These are phyloP conservation scores for Hysterangium stoloniferum DNA, from an alignment of 768 basidiomycete genomes.

Conservation along the genomic window DNA sequence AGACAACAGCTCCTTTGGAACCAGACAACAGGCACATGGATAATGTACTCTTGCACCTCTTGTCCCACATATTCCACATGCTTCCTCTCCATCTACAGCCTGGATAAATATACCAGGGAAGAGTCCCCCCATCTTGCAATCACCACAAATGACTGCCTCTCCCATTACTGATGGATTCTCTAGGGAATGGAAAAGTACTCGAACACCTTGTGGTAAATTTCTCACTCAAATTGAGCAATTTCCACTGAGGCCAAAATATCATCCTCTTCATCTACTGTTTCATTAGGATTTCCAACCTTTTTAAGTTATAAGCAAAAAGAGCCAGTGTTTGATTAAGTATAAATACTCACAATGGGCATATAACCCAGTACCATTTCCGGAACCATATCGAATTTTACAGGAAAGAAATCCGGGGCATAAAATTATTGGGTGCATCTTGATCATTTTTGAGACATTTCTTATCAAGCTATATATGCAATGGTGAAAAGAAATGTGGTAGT, in stretches of 20 bases:
- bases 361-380: slow-evolving; percentile 28
- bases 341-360: slow-evolving; percentile 21
- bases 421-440: slow-evolving; percentile 25
- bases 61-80: slow-evolving; percentile 20
- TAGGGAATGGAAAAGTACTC: slow-evolving; percentile 17
- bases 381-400: slow-evolving; percentile 22
- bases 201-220: slow-evolving; percentile 23
- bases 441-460: slow-evolving; percentile 22
- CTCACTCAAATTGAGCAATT: slow-evolving; percentile 22
- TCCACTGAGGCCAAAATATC: slow-evolving; percentile 17
- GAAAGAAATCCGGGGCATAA: slow-evolving; percentile 23
- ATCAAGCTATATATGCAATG: slow-evolving; percentile 26
- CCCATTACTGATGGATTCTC: slow-evolving; percentile 18
- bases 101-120: slow-evolving; percentile 23
- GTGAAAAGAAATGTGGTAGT: slow-evolving; percentile 21
- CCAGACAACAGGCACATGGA: slow-evolving; percentile 27
- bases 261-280: slow-evolving; percentile 17
- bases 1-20: no score
- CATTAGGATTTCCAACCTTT: slow-evolving; percentile 18
- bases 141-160: slow-evolving; percentile 21
- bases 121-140: slow-evolving; percentile 17
- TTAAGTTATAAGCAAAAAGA: slow-evolving; percentile 10
- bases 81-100: slow-evolving; percentile 27
- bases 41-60: slow-evolving; percentile 20
- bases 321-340: not conserved